Evolutionary conservation across 805 yeast species (phyloP).

Genomic region (Starmerella sirachaensis): DNA sequence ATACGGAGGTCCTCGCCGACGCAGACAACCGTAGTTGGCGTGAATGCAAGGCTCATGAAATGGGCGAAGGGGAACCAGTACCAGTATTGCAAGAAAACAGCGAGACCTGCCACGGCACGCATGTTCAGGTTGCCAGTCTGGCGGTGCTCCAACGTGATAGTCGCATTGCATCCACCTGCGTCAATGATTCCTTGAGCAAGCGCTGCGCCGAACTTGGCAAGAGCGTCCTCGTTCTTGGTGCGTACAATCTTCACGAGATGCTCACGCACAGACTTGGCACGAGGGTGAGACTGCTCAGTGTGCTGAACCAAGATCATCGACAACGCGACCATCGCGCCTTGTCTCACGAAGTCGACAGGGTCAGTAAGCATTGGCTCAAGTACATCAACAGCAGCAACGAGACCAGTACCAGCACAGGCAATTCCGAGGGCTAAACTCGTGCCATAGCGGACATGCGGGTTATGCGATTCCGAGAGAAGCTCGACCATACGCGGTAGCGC

Average conservation of each 20-base stretch:
- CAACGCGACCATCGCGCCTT: conserved; percentile 88
- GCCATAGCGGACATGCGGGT: conserved; percentile 97
- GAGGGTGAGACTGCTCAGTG: conserved; percentile 68
- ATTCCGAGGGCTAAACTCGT: conserved; percentile 95
- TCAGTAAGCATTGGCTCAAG: conserved; percentile 87
- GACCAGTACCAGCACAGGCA: conserved; percentile 90
- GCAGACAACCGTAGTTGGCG: conserved; percentile 85
- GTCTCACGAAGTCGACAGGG: conserved; percentile 93
- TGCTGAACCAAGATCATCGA: conserved; percentile 82
- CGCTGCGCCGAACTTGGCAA: conserved; percentile 96
- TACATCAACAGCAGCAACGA: conserved; percentile 79
- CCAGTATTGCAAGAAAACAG: conserved; percentile 89
- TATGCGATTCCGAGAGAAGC: conserved; percentile 82
- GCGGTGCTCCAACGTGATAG: conserved; percentile 75
- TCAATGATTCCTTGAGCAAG: conserved; percentile 94
- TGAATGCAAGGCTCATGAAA: conserved; percentile 78
- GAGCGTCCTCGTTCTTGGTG: conserved; percentile 88
- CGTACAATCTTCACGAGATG: conserved; percentile 62
- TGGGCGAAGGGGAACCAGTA: conserved; percentile 97
- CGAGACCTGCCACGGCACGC: conserved; percentile 83
- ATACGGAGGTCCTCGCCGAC: conserved; percentile 73
- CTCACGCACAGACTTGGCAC: conserved; percentile 65
- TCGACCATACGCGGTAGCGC: conserved; percentile 94
- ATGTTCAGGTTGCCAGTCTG: conserved; percentile 84
- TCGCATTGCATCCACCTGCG: conserved; percentile 97